phyloP scores from a whole-genome alignment of 2,329 filamentous ascomycete genomes.

The Elsinoe arachidis region DNA sequence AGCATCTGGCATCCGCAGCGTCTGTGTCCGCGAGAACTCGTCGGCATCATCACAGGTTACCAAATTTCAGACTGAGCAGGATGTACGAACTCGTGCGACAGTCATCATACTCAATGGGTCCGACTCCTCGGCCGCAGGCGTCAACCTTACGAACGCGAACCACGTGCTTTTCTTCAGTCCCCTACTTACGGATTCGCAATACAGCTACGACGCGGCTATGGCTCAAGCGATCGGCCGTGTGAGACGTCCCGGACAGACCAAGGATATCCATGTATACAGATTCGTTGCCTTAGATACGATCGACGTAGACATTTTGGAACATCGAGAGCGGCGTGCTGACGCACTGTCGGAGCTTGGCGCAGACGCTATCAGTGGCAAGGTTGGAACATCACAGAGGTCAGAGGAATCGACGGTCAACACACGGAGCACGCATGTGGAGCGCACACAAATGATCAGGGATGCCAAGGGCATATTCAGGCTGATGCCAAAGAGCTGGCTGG shows the following conservation, averaged over 20 bases:
- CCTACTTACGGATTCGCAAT: conserved; percentile 40
- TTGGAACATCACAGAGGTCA: not conserved
- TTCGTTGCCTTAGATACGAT: conserved; percentile 71
- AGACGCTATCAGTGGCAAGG: not conserved
- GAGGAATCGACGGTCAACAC: not conserved
- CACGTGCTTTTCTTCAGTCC: conserved; percentile 57
- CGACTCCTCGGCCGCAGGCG: conserved; percentile 50
- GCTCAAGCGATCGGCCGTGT: conserved; percentile 55
- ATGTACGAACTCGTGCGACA: conserved; percentile 22
- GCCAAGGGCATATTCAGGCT: conserved; percentile 24
- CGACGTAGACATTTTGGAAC: conserved; percentile 40
- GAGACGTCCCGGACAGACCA: conserved; percentile 49
- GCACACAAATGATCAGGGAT: conserved; percentile 25
- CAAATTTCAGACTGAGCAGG: conserved; percentile 6
- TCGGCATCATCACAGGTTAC: conserved; percentile 5
- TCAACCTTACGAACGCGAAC: conserved; percentile 54
- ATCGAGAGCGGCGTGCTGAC: conserved; percentile 30
- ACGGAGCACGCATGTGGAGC: conserved; percentile 31
- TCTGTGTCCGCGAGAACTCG: conserved; percentile 25
- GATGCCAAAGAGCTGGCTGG: conserved; percentile 26
- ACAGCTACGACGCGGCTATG: conserved; percentile 51
- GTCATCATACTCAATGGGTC: conserved; percentile 51
- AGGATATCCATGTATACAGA: conserved; percentile 53
- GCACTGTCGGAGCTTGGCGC: conserved; percentile 21
- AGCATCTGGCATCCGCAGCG: conserved; percentile 25